Evolutionary conservation across 2,329 filamentous ascomycete species (phyloP).

Genomic region (Fusarium veterinarium): DNA sequence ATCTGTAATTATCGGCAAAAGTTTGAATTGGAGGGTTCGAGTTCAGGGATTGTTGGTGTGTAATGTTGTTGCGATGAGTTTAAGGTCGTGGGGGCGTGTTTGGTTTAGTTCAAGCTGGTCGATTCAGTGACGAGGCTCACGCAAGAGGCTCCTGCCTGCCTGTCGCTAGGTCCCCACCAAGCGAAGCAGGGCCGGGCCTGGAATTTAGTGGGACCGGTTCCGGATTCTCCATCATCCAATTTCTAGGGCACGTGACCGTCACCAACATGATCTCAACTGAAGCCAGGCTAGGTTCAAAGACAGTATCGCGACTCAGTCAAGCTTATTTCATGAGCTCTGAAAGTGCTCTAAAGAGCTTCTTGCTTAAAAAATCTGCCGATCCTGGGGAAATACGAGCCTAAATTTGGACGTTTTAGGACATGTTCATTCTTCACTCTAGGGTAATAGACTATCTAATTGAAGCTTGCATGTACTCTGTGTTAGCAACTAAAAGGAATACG

Average conservation of each 20-base stretch:
- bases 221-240: slow-evolving; percentile 15
- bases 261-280: background rate
- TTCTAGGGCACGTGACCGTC: slow-evolving; percentile 16
- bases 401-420: too few relatives aligned
- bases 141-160: slow-evolving; percentile 56
- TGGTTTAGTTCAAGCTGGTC: slow-evolving; percentile 42
- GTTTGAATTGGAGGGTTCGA: background rate
- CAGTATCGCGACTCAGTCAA: background rate
- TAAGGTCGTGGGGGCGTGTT: slow-evolving; percentile 41
- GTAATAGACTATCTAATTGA: background rate
- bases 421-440: background rate
- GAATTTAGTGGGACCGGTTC: slow-evolving; percentile 41
- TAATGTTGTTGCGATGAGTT: slow-evolving; percentile 36
- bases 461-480: background rate
- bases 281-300: background rate
- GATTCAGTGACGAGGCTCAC: slow-evolving; percentile 50
- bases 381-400: background rate
- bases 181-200: slow-evolving; percentile 26
- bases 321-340: background rate
- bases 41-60: slow-evolving; percentile 22
- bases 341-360: too few relatives aligned
- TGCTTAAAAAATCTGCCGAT: too few relatives aligned
- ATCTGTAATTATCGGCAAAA: background rate
- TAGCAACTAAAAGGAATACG: background rate
- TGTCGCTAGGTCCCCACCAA: slow-evolving; percentile 40